Percentiles rank a stretch among this genome's conserved stretches.
phyloP scores from a whole-genome alignment of 2,329 filamentous ascomycete species.

The Boeremia exigua region DNA sequence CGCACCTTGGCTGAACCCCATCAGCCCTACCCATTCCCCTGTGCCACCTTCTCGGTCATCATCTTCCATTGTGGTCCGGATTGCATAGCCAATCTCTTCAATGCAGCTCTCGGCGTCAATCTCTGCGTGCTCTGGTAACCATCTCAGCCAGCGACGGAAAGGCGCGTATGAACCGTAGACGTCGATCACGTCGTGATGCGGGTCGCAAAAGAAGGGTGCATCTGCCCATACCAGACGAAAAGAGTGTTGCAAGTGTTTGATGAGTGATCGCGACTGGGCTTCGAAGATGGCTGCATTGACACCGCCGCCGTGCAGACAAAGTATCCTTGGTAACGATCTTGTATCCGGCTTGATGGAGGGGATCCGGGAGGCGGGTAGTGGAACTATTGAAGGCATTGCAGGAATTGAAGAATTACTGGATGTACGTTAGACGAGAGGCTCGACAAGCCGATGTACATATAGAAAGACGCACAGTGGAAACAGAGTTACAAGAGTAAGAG shows the following conservation, averaged over 20 bases:
- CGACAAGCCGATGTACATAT: neutral
- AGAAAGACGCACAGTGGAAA: neutral
- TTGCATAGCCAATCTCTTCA: constrained; percentile 55
- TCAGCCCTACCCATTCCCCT: constrained; percentile 57
- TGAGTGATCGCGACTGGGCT: constrained; percentile 67
- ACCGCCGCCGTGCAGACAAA: constrained; percentile 83
- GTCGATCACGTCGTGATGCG: constrained; percentile 67
- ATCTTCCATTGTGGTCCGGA: constrained; percentile 54
- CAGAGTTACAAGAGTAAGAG: neutral
- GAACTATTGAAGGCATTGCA: constrained; percentile 9
- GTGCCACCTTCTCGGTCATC: constrained; percentile 50
- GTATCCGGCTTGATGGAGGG: constrained; percentile 36
- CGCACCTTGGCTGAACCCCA: constrained; percentile 60
- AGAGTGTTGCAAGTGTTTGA: constrained; percentile 56
- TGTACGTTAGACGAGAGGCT: neutral
- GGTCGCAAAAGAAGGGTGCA: constrained; percentile 67
- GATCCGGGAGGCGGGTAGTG: constrained; percentile 25
- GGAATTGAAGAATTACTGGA: neutral
- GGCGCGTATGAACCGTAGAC: constrained; percentile 72
- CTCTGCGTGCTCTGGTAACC: constrained; percentile 63
- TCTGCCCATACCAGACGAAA: constrained; percentile 78
- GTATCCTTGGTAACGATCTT: constrained; percentile 65
- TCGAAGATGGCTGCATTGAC: constrained; percentile 74
- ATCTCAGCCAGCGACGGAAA: constrained; percentile 69
- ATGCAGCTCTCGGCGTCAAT: constrained; percentile 58